A percentile compares a stretch with the other conserved stretches of the same genome.
These are phyloP conservation scores for Lipomyces sp. DNA, from an alignment of 805 yeast genomes.

Conservation along the genomic window DNA sequence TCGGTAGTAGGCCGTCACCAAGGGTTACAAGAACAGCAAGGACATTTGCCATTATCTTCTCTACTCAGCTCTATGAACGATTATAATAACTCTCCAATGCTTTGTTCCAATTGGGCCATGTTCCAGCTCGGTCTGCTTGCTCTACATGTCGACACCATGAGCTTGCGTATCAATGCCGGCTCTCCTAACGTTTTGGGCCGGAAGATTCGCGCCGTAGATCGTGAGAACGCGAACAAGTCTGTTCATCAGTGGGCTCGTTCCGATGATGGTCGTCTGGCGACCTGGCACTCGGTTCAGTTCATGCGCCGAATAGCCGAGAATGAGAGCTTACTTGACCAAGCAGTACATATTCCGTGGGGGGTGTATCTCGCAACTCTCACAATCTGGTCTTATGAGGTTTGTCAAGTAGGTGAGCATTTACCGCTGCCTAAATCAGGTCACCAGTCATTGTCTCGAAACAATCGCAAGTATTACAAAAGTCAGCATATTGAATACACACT, in stretches of 20 bases:
- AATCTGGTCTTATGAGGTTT: conserved; percentile 42
- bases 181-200: conserved; percentile 40
- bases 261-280: conserved; percentile 42
- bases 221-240: conserved; percentile 35
- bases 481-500: conserved; percentile 25
- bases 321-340: conserved; percentile 38
- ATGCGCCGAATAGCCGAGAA: conserved; percentile 38
- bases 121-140: conserved; percentile 41
- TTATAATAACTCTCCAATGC: conserved; percentile 38
- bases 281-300: conserved; percentile 43
- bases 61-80: conserved; percentile 33
- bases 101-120: conserved; percentile 42
- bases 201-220: conserved; percentile 32
- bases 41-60: not conserved
- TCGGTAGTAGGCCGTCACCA: not conserved
- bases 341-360: conserved; percentile 44
- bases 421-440: conserved; percentile 14
- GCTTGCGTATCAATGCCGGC: conserved; percentile 40
- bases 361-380: conserved; percentile 41
- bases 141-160: conserved; percentile 41
- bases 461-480: conserved; percentile 23
- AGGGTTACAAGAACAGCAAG: not conserved
- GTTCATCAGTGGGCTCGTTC: conserved; percentile 41
- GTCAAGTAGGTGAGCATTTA: conserved; percentile 16
- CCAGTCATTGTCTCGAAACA: conserved; percentile 6